Conservation (phyloP, 2,329 filamentous ascomycete species). For the Epichloe typhina region DNA sequence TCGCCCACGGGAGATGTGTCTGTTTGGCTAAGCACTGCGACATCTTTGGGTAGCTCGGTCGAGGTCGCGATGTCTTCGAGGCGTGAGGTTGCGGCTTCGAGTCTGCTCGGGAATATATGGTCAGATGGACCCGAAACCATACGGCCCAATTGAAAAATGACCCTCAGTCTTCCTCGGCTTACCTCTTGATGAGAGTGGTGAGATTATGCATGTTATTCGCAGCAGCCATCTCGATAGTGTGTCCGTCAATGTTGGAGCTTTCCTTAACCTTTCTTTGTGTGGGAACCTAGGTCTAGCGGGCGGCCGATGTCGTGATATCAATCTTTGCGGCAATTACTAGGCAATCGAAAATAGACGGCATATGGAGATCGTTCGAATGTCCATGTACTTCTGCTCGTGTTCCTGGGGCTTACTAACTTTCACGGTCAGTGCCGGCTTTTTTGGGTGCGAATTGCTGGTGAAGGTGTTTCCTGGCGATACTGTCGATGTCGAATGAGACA, state of each 20-base stretch:
- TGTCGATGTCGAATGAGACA: no score
- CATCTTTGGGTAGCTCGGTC: slow-evolving; percentile 43
- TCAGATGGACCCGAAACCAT: not conserved
- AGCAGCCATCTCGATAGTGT: slow-evolving; percentile 44
- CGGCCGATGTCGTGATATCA: not conserved
- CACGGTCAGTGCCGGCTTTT: no score
- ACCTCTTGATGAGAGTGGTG: slow-evolving; percentile 97
- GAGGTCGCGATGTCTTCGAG: slow-evolving; percentile 91
- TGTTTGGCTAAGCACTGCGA: slow-evolving; percentile 29
- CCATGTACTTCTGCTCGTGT: no score
- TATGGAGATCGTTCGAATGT: no score
- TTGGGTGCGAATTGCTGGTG: no score
- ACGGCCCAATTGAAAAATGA: not conserved
- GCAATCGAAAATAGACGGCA: no score
- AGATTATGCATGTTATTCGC: slow-evolving; percentile 88
- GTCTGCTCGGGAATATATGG: slow-evolving; percentile 36
- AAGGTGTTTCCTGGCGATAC: no score
- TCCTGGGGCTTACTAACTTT: no score
- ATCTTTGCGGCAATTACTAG: not conserved
- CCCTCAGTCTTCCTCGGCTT: slow-evolving; percentile 12
- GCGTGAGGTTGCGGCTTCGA: slow-evolving; percentile 91
- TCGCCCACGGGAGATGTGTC: slow-evolving; percentile 18
- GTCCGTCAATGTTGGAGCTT: not conserved
- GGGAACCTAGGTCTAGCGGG: not conserved
- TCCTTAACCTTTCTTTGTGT: not conserved